phyloP scores from a whole-genome alignment of 2,329 filamentous ascomycete species.

The Aureobasidium sp. region DNA sequence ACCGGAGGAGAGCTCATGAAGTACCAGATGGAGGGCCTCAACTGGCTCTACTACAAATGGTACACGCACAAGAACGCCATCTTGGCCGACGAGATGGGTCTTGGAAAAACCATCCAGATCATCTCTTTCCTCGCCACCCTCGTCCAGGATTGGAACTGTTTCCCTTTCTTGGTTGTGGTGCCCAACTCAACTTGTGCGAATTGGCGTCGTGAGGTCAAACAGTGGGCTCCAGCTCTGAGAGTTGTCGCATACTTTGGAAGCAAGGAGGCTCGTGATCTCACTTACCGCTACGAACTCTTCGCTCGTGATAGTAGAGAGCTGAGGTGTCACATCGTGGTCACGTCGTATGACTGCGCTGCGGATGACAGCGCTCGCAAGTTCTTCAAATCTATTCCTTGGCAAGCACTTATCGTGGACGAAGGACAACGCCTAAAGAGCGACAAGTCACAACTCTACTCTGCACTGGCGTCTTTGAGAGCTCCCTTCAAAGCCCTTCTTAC shows the following conservation, averaged over 20 bases:
- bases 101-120: constrained; percentile 94
- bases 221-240: constrained; percentile 77
- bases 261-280: constrained; percentile 62
- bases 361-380: constrained; percentile 59
- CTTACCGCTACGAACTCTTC: constrained; percentile 78
- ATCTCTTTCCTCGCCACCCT: constrained; percentile 73
- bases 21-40: constrained; percentile 87
- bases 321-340: constrained; percentile 84
- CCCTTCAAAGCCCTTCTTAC: constrained; percentile 83
- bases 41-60: constrained; percentile 92
- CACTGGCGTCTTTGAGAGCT: constrained; percentile 63
- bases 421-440: constrained; percentile 95
- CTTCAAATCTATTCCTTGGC: constrained; percentile 70
- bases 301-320: constrained; percentile 57
- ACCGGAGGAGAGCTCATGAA: constrained; percentile 78
- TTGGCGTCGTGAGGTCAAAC: constrained; percentile 92
- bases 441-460: constrained; percentile 69
- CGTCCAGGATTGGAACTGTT: constrained; percentile 56
- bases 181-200: constrained; percentile 96
- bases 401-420: constrained; percentile 85
- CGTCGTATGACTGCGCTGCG: constrained; percentile 83
- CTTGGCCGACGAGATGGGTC: constrained; percentile 93
- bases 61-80: constrained; percentile 76
- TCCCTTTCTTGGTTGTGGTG: constrained; percentile 87
- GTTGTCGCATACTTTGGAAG: constrained; percentile 92